Conservation (phyloP, 495 filamentous ascomycete species). For the Penicillium odoratum region DNA sequence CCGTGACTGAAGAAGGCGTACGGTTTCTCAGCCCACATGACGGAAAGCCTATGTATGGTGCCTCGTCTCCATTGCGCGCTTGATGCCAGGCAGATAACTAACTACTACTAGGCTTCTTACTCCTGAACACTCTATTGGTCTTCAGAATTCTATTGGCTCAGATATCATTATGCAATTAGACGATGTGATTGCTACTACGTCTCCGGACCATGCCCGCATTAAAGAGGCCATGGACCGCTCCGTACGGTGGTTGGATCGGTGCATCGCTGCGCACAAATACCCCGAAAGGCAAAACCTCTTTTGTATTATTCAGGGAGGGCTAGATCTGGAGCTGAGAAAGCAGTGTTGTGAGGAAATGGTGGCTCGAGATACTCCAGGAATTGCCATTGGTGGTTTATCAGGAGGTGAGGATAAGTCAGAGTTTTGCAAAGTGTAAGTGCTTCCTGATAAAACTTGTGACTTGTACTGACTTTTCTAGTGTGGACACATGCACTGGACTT, state of each 20-base stretch:
- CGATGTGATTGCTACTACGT: slow-evolving; percentile 94
- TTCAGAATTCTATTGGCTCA: slow-evolving; percentile 96
- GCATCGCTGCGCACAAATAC: slow-evolving; percentile 86
- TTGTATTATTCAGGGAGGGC: slow-evolving; percentile 95
- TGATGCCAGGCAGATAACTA: slow-evolving; percentile 6
- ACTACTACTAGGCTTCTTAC: slow-evolving; percentile 69
- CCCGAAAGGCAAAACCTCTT: slow-evolving; percentile 91
- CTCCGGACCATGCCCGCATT: slow-evolving; percentile 82
- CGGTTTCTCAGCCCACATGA: slow-evolving; percentile 94
- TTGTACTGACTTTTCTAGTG: slow-evolving; percentile 45
- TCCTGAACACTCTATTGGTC: slow-evolving; percentile 92
- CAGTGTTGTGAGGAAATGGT: slow-evolving; percentile 91
- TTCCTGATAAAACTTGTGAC: neutral
- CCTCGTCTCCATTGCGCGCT: neutral
- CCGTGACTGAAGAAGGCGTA: slow-evolving; percentile 93
- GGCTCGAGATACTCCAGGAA: slow-evolving; percentile 85
- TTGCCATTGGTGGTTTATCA: slow-evolving; percentile 92
- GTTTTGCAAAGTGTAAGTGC: slow-evolving; percentile 58
- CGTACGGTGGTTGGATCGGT: slow-evolving; percentile 97
- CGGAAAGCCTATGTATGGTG: slow-evolving; percentile 78
- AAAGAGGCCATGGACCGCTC: slow-evolving; percentile 93
- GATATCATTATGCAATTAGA: slow-evolving; percentile 99
- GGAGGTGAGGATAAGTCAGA: slow-evolving; percentile 76
- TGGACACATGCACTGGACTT: slow-evolving; percentile 79
- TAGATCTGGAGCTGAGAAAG: slow-evolving; percentile 84